Base-by-base conservation (phyloP, 345 rosid species). In the Trapa incisa region DNA sequence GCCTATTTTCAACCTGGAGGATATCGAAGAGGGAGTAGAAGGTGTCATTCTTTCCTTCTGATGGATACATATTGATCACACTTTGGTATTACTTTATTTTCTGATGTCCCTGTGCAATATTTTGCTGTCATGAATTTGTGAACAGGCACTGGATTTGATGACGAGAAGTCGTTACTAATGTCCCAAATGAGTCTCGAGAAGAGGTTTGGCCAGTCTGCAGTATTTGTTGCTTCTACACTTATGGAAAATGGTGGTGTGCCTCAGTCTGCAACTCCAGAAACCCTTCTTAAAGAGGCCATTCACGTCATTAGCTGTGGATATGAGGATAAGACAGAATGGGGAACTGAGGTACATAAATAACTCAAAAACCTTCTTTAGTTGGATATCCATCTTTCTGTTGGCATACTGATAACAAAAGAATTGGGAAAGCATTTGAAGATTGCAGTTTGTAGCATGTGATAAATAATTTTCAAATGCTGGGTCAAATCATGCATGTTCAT, bases 231-330 rank as follows among this genome's bases (percentile, higher is more conserved):
- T 69, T 92, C 98, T 11, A 87, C 96, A 32, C 82, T 87, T 12
- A 92, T 89, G 98, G 98, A 92, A 79, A 89, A 87, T 76, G 96
- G 96, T 0, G 98, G 96, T 42, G 87, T 89, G 68, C 96, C 98
- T 72, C 84, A 83, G 61, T 84, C 96, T 65, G 92, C 88, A 72
- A 86, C 86, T 33, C 90, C 96, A 0, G 94, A 87, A 71, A 82
- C 81, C 65, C 96, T 92, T 69, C 91, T 92, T 68, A 89, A 89
- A 74, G 95, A 92, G 73, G 95, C 98, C 69, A 89, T 92, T 70
- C 98, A 92, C 80, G 96, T 92, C 71, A 92, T 92, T 68, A 92
- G 98, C 74, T 89, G 96, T 72, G 95, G 96, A 3, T 92, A 92
- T 0, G 98, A 92, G 74, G 98, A 92, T 65, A 92, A 92, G 72